These are phyloP conservation scores for Teunomyces aglyptinius DNA, from an alignment of 805 yeast species.

Conservation along the genomic window DNA sequence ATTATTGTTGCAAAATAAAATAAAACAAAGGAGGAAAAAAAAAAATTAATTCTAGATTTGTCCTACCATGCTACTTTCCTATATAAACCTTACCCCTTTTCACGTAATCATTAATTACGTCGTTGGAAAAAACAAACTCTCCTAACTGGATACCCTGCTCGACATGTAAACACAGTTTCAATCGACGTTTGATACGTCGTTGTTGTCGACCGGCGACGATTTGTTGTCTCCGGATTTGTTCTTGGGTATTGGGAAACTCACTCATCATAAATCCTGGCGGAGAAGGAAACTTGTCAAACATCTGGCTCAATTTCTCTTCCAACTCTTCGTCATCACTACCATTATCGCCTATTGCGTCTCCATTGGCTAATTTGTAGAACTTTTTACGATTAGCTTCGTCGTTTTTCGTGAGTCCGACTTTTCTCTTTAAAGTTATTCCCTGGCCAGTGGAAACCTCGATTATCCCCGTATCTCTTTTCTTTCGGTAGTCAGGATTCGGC, in stretches of 20 bases:
- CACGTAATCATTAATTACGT: conserved; percentile 31
- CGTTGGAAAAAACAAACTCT: conserved; percentile 32
- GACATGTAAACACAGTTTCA: conserved; percentile 22
- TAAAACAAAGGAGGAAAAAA: neutral
- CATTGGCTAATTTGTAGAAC: conserved; percentile 12
- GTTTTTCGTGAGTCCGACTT: conserved; percentile 13
- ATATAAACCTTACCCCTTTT: conserved; percentile 3
- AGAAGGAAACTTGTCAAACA: conserved; percentile 36
- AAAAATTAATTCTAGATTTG: neutral
- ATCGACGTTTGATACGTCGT: conserved; percentile 27
- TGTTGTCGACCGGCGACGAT: conserved; percentile 20
- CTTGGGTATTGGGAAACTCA: conserved; percentile 37
- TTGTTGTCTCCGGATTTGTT: conserved; percentile 19
- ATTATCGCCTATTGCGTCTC: neutral
- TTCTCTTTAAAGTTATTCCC: conserved; percentile 8
- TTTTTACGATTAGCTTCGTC: conserved; percentile 14
- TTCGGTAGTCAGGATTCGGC: conserved; percentile 24
- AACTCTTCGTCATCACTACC: conserved; percentile 7
- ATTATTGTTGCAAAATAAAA: neutral
- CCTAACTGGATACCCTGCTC: conserved; percentile 19
- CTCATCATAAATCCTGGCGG: conserved; percentile 43
- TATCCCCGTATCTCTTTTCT: conserved; percentile 3
- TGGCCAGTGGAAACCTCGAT: conserved; percentile 8
- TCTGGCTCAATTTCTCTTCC: conserved; percentile 26
- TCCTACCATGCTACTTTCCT: neutral